Percentiles rank a stretch among this genome's conserved stretches.
phyloP scores from a whole-genome alignment of 306 rosid genomes.

The Vachellia pachyceras region DNA sequence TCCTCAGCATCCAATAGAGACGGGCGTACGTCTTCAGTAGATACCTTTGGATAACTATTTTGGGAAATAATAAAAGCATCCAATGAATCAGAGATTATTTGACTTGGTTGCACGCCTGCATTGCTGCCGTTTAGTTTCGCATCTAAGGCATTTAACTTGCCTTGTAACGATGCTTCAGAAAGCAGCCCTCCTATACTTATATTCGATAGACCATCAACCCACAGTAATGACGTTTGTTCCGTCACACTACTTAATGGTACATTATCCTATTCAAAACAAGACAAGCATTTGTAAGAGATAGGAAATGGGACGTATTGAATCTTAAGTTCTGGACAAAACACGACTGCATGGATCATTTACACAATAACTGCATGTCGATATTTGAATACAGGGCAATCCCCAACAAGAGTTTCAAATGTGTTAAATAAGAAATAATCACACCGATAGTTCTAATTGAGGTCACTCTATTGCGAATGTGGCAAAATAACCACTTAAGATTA shows the following conservation, averaged over 20 bases:
- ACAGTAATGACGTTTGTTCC: neutral
- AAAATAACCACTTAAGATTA: neutral
- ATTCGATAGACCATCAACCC: constrained; percentile 36
- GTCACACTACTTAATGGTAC: constrained; percentile 2
- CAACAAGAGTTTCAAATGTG: neutral
- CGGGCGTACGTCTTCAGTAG: constrained; percentile 51
- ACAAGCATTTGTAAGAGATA: neutral
- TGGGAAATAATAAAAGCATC: constrained; percentile 61
- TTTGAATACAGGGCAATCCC: neutral
- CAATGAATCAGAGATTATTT: constrained; percentile 59
- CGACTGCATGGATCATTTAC: neutral
- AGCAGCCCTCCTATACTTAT: constrained; percentile 70
- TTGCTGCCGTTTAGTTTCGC: constrained; percentile 35
- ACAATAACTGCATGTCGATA: neutral
- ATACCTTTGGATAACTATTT: constrained; percentile 43
- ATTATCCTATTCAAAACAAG: constrained; percentile 17
- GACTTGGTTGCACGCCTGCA: constrained; percentile 51
- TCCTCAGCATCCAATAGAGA: constrained; percentile 92
- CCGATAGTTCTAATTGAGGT: neutral
- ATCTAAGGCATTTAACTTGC: constrained; percentile 38
- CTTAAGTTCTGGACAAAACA: neutral
- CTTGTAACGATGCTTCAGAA: constrained; percentile 71
- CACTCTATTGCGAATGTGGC: constrained; percentile 13
- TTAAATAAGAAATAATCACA: constrained; percentile 9
- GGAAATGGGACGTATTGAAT: neutral